Conservation (phyloP, 2,329 filamentous ascomycete genomes). For the Rhinocladiella mackenziei region DNA sequence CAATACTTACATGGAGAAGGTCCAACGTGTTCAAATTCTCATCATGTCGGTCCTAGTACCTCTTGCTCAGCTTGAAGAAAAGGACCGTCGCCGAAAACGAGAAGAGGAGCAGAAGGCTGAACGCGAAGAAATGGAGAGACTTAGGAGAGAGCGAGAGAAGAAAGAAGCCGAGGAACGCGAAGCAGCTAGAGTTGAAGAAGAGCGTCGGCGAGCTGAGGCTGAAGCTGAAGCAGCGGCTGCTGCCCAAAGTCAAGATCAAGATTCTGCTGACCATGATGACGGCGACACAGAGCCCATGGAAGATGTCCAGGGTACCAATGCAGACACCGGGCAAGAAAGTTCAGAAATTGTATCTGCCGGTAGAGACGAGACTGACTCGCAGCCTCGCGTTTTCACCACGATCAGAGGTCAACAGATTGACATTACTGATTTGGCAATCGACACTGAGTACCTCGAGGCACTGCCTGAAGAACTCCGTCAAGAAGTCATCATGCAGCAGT, state of each 20-base stretch:
- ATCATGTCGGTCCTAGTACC: slow-evolving; percentile 74
- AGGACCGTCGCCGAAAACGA: slow-evolving; percentile 60
- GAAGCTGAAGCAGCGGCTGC: slow-evolving; percentile 46
- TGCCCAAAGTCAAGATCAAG: slow-evolving; percentile 27
- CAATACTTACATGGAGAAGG: slow-evolving; percentile 62
- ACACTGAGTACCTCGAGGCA: slow-evolving; percentile 90
- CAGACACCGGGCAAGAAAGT: slow-evolving; percentile 30
- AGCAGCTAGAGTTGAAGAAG: slow-evolving; percentile 50
- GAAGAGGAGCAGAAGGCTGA: slow-evolving; percentile 58
- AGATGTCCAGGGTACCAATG: slow-evolving; percentile 61
- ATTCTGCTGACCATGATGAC: slow-evolving; percentile 30
- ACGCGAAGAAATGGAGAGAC: slow-evolving; percentile 57
- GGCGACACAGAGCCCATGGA: slow-evolving; percentile 62
- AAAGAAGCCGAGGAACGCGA: slow-evolving; percentile 65
- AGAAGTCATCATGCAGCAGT: slow-evolving; percentile 88
- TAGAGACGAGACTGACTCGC: slow-evolving; percentile 42
- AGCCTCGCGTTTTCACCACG: slow-evolving; percentile 69
- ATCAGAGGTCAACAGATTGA: slow-evolving; percentile 85
- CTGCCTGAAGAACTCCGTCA: slow-evolving; percentile 95
- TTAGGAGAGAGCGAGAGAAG: slow-evolving; percentile 69
- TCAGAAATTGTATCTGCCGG: background rate
- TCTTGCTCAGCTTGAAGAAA: slow-evolving; percentile 76
- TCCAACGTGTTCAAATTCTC: slow-evolving; percentile 61
- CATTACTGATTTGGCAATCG: slow-evolving; percentile 90
- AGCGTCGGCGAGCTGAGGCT: slow-evolving; percentile 56